Evolutionary conservation across 148 eudicot species (phyloP), one percentile per base, ranked within the genome.

Genomic region (Polygonum aviculare): DNA sequence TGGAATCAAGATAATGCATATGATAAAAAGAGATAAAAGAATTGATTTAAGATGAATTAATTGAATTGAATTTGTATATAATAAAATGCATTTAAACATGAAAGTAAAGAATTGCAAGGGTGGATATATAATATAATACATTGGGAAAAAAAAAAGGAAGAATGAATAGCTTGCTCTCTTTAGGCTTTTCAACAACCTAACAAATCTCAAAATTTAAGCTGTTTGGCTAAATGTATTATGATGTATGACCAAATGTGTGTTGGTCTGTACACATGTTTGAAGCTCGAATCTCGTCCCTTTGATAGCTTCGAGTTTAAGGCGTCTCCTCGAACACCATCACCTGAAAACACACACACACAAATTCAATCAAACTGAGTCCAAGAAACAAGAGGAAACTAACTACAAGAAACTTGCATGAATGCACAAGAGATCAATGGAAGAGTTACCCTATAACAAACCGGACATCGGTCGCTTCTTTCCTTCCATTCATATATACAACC

Each of bases 401-500:
- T 40, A 40, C 7, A 40, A 26, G 31, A 26, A 26, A 26, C 31
- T 26, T 26, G 31, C 31, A 26, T 26, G 31, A 26, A 26, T 26
- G 31, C 31, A 26, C 31, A 26, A 26, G 31, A 26, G 31, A 26
- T 26, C 31, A 26, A 26, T 0, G 1, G 16, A n/a, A 11, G 18
- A 33, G 14, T 69, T 44, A 72, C 75, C 75, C 54, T 21, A 7
- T n/a, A 41, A 72, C 75, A 72, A 72, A 72, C 7, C 3, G 75
- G 75, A 47, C 78, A 77, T 15, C 21, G 31, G 11, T 77, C 74
- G 31, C 78, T 77, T 77, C 60, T 31, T 69, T 77, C 78, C 78
- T 60, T 65, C 78, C 74, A 77, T 15, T 67, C 78, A 26, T 63
- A 69, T 47, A 77, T 77, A 45, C 78, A 67, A 26, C 57, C 74